Evolutionary conservation across 2,329 filamentous ascomycete genomes (phyloP), one percentile per base, ranked within the genome.

Genomic region (Lachnellula suecica): DNA sequence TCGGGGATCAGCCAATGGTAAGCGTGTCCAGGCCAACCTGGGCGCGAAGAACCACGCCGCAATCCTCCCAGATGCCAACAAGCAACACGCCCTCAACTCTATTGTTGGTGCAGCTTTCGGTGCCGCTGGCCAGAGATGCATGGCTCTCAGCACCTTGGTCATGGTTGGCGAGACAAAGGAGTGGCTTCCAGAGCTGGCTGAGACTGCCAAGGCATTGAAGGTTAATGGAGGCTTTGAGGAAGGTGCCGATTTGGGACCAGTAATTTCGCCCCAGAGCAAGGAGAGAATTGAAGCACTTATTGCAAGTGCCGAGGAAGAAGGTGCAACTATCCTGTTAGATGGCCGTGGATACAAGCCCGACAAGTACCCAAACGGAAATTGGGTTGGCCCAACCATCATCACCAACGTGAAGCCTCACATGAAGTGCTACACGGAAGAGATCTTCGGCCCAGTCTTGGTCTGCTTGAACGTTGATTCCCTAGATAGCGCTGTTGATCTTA

Each of bases 41-140:
- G 90, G 89, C 37, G 89, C 89, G 61, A 94, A 94, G 81, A 94
- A 94, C 78, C 89, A 94, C 70, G 89, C 89, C 24, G 87, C 88
- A 48, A 85, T 94, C 25, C 81, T 93, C 56, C 89, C 89, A 17
- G 89, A 94, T 75, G 88, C 85, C 76, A 92, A 94, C 78, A 93
- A 91, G 81, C 92, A 94, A 76, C 88, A 92, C 65, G 89, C 91
- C 60, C 75, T 94, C 65, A 94, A 93, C 74, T 87, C 88, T 40
- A 89, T 94, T 59, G 82, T 89, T 4, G 90, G 89, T 59, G 89
- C 90, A 29, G 89, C 90, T 20, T 94, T 94, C 62, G 89, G 89
- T 59, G 89, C 89, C 58, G 89, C 89, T 22, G 89, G 89, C 34
- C 89, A 94, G 76, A 79, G 89, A 57, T 94, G 89, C 73, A 94